Base-by-base conservation (phyloP, 495 filamentous ascomycete genomes). In the Sordaria brevicollis region DNA sequence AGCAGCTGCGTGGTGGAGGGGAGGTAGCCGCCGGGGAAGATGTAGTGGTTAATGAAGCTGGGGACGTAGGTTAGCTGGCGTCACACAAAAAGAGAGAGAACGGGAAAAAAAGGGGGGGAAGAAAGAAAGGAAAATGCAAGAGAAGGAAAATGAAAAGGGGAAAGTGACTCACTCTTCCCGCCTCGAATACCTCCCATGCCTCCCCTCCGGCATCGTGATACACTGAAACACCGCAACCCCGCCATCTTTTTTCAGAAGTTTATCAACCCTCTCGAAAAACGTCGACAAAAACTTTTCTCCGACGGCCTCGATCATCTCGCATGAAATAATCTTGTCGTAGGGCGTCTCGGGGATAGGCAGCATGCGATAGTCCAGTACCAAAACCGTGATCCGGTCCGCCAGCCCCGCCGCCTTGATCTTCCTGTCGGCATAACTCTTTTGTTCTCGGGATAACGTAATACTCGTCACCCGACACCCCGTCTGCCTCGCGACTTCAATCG, bases 261-360 rank as follows among this genome's bases (percentile, higher is more conserved):
- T 75, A 71, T 90, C 80, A 10, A 92, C 80, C 71, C 83, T 81
- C n/a, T 76, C 77, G 71, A 90, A 90, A 68, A 88, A 92, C 4
- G 80, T 87, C 17, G 84, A 81, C 31, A 92, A 73, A 71, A 84
- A 91, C 72, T 90, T 86, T 57, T 80, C 75, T 9, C 91, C 90
- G 7, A 92, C 90, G 6, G 89, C 90, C 77, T 92, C 90, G 35
- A 92, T 77, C 90, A 92, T 93, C 76, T 92, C 91, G 70, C 92
- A 89, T 8, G 86, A 89, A 15, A 91, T 82, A 15, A 92, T 79
- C 74, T 90, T 91, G 74, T 92, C 90, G 70, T 87, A 93, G 33
- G 76, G 76, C n/a, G 76, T 78, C 66, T 80, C 79, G 1, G 86
- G 87, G 2, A 82, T 74, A 2, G 83, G 81, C 9, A 90, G 74